Conservation (phyloP, 2,329 filamentous ascomycete genomes). For the Colletotrichum chlorophyti region DNA sequence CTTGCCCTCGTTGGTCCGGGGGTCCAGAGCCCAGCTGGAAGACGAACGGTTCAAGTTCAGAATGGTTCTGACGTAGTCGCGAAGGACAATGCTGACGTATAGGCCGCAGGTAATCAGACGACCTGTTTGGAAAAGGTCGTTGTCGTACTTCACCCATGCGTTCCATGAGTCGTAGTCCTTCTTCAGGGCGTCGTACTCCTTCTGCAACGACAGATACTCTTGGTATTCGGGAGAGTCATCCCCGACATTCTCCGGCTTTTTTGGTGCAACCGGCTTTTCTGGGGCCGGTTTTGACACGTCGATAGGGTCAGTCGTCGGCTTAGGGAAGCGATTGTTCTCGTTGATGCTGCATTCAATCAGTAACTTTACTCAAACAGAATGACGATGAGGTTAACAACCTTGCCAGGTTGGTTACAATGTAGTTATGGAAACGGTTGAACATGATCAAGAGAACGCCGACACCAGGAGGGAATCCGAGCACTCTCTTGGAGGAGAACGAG, state of each 20-base stretch:
- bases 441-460: constrained; percentile 59
- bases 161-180: neutral
- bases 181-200: no score
- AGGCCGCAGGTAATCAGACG: constrained; percentile 59
- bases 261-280: constrained; percentile 33
- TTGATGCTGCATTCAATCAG: constrained; percentile 42
- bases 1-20: constrained; percentile 43
- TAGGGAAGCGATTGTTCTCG: constrained; percentile 44
- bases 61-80: constrained; percentile 47
- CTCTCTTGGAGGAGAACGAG: constrained; percentile 57
- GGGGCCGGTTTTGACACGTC: neutral
- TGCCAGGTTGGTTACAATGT: constrained; percentile 31
- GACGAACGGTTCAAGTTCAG: constrained; percentile 55
- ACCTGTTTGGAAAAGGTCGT: constrained; percentile 47
- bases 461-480: constrained; percentile 59
- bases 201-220: neutral
- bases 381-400: neutral
- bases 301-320: constrained; percentile 19
- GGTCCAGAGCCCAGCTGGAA: constrained; percentile 51
- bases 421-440: constrained; percentile 50
- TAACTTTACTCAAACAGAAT: constrained; percentile 26
- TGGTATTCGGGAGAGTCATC: neutral
- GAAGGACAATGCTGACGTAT: constrained; percentile 57
- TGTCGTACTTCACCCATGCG: constrained; percentile 44
- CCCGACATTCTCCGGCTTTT: constrained; percentile 29